Base-by-base conservation (phyloP, 1,284 basidiomycete species). In the Flammula alnicola region DNA sequence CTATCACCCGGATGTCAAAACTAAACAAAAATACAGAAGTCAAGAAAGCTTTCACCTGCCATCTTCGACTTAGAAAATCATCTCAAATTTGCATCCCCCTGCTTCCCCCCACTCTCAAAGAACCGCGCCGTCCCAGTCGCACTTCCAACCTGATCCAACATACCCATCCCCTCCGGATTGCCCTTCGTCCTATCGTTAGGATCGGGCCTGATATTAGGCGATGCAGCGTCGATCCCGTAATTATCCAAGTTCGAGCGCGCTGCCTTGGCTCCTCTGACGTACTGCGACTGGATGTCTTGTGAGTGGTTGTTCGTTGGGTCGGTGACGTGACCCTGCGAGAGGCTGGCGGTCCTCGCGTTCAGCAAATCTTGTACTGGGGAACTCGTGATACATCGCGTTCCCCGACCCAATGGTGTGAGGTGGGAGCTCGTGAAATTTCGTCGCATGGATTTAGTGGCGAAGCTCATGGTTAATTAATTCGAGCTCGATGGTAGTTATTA, bases 131-230 rank as follows among this genome's bases (percentile, higher is more conserved):
- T 62, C 3, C 41, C 62, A 32, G 52, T 49, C 8, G 54, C 52
- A 39, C 62, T 61, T 9, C 63, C 62, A 36, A 65, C 63, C 44
- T 63, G 62, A 16, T 65, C 63, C 8, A 61, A 54, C 51, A 65
- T 61, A 2, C 63, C 63, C 36, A 63, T 39, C 1, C 55, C 56
- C 35, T 63, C 62, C 3, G 56, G 55, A 48, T 63, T 65, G 1
- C 63, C 63, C 22, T 40, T 46, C 16, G 57, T 59, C 25, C 16
- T 44, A 38, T 51, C 31, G 5, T 11, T 16, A 6, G 55, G 46
- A 10, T 47, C 47, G 17, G 30, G 50, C 17, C 50, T 31, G 11
- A 44, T 25, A 35, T 41, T 36, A 3, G 23, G 16, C 26, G 43
- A 43, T 16, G 55, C 55, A 6, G 48, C 48, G 17, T 50, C 48